A percentile compares a stretch with the other conserved stretches of the same genome.
phyloP scores from a whole-genome alignment of 1,284 basidiomycete genomes.

The Puccinia hordei region DNA sequence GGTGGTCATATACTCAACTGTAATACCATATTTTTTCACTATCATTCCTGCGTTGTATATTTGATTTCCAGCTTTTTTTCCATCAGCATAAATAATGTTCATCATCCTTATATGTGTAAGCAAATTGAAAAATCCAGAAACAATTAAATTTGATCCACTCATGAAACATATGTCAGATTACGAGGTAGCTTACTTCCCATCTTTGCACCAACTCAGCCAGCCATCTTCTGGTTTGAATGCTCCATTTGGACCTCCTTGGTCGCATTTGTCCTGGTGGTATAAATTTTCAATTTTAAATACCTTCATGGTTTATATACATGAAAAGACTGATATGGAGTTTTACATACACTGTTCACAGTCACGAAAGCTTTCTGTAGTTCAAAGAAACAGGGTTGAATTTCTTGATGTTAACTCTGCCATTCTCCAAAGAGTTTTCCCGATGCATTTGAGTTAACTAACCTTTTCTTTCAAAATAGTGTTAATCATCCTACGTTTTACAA shows the following conservation, averaged over 20 bases:
- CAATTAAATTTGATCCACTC: too few relatives aligned
- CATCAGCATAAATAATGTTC: slow-evolving; percentile 24
- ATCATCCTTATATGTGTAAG: not conserved
- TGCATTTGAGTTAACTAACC: not conserved
- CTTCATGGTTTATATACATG: not conserved
- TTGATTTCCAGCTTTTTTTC: slow-evolving; percentile 21
- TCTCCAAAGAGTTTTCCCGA: too few relatives aligned
- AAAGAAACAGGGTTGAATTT: not conserved
- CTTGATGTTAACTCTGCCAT: too few relatives aligned
- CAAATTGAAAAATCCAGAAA: too few relatives aligned
- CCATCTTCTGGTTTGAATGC: slow-evolving; percentile 47
- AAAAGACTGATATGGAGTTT: not conserved
- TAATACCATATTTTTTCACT: slow-evolving; percentile 11
- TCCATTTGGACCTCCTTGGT: slow-evolving; percentile 32
- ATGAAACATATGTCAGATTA: too few relatives aligned
- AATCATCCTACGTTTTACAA: slow-evolving; percentile 18
- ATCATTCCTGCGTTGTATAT: slow-evolving; percentile 31
- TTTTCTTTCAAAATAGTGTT: not conserved
- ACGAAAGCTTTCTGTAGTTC: slow-evolving; percentile 38
- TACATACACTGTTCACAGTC: slow-evolving; percentile 27
- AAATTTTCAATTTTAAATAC: not conserved
- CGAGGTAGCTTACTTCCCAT: slow-evolving; percentile 19
- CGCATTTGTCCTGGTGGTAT: slow-evolving; percentile 14
- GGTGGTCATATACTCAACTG: slow-evolving; percentile 39
- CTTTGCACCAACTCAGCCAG: slow-evolving; percentile 45